Conservation (phyloP, 2,329 filamentous ascomycete genomes). For the Blastomyces emzantsi region DNA sequence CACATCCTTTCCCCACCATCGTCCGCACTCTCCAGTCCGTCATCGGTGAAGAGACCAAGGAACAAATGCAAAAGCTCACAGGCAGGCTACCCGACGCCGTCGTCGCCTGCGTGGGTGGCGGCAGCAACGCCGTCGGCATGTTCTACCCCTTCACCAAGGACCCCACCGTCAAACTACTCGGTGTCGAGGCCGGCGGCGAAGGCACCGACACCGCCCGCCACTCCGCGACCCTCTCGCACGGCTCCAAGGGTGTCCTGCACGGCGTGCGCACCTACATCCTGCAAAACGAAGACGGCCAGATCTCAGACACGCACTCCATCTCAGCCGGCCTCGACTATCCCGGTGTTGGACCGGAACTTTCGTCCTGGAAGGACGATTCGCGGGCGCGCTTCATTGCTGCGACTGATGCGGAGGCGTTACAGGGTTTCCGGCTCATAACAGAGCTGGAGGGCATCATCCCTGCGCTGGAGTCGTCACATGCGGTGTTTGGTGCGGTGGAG, state of each 20-base stretch:
- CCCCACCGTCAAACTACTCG: slow-evolving; percentile 72
- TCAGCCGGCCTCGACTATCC: slow-evolving; percentile 96
- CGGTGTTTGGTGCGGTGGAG: slow-evolving; percentile 79
- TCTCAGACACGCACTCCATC: slow-evolving; percentile 89
- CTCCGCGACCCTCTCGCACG: slow-evolving; percentile 77
- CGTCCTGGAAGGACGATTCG: slow-evolving; percentile 82
- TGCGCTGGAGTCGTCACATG: slow-evolving; percentile 87
- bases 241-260: slow-evolving; percentile 86
- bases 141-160: slow-evolving; percentile 94
- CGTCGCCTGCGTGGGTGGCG: slow-evolving; percentile 91
- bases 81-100: slow-evolving; percentile 92
- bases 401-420: slow-evolving; percentile 83
- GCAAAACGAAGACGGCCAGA: slow-evolving; percentile 87
- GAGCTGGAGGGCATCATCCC: slow-evolving; percentile 96
- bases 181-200: slow-evolving; percentile 92
- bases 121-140: slow-evolving; percentile 93
- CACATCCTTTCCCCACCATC: slow-evolving; percentile 95
- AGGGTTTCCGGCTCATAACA: slow-evolving; percentile 73
- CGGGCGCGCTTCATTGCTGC: slow-evolving; percentile 84
- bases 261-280: slow-evolving; percentile 94
- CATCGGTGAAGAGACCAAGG: slow-evolving; percentile 89
- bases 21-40: slow-evolving; percentile 96
- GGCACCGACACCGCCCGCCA: slow-evolving; percentile 79
- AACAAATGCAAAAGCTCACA: slow-evolving; percentile 74
- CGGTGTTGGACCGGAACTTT: slow-evolving; percentile 87